These are phyloP conservation scores for Pseudisothecium myosuroides DNA, from an alignment of 225 moss, liverwort and hornwort genomes.

Conservation along the genomic window DNA sequence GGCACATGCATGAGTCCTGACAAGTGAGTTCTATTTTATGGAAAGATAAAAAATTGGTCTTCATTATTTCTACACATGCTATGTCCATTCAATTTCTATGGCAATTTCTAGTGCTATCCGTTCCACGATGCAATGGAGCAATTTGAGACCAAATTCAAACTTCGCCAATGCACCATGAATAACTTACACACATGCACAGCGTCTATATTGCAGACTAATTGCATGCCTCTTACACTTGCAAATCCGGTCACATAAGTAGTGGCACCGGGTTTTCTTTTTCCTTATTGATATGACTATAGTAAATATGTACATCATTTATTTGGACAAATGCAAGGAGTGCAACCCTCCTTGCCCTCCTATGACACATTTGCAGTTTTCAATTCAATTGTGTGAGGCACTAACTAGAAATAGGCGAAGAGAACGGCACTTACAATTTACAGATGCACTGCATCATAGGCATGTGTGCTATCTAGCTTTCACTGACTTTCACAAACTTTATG, in stretches of 20 bases:
- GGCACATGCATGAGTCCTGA: fast-evolving
- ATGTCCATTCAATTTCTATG: background rate
- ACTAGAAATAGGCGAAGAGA: background rate
- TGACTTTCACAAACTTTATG: background rate
- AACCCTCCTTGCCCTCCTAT: fast-evolving
- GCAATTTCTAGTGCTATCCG: fast-evolving
- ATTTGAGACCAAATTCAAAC: background rate
- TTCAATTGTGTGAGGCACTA: background rate
- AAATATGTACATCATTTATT: background rate
- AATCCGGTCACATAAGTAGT: fast-evolving
- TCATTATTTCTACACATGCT: background rate
- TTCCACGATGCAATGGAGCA: fast-evolving
- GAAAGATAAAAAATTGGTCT: fast-evolving
- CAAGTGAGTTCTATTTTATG: background rate
- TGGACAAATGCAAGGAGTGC: background rate
- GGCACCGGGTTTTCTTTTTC: background rate
- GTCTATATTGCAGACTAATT: fast-evolving
- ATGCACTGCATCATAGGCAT: fast-evolving
- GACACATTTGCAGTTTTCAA: background rate
- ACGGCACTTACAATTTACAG: fast-evolving
- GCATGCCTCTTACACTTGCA: fast-evolving
- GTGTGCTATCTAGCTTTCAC: fast-evolving
- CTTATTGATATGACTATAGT: fast-evolving
- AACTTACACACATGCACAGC: fast-evolving
- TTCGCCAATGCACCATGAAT: background rate